A percentile compares a stretch with the other conserved stretches of the same genome.
These are phyloP conservation scores for Poa pratensis DNA, from an alignment of 176 grass and related monocot genomes.

Conservation along the genomic window DNA sequence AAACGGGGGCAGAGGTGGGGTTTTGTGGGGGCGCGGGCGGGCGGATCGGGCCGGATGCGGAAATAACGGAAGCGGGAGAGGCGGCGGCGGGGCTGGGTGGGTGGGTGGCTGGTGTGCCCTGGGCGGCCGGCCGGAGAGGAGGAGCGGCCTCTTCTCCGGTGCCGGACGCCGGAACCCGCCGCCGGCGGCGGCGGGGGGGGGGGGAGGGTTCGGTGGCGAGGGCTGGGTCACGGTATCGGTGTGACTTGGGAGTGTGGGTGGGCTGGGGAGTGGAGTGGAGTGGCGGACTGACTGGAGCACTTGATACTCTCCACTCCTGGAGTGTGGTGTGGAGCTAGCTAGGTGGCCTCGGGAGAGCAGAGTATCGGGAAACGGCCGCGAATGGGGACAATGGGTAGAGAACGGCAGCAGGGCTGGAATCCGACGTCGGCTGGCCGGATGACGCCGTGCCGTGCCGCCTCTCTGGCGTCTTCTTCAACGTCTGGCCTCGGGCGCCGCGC, in stretches of 20 bases:
- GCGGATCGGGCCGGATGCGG: background rate
- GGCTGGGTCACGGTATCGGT: background rate
- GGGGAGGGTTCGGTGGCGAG: background rate
- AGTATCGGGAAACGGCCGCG: background rate
- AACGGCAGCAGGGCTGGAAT: background rate
- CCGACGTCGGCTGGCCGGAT: background rate
- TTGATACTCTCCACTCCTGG: background rate
- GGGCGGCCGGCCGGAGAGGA: background rate
- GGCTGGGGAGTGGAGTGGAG: background rate
- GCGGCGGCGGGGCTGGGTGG: background rate
- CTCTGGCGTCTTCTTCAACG: background rate
- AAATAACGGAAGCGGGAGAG: background rate
- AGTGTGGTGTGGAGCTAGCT: conserved; percentile 1
- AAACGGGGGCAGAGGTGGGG: background rate
- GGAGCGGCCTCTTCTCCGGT: background rate
- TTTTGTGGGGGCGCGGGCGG: background rate
- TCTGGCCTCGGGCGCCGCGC: background rate
- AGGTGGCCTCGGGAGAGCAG: too few species aligned
- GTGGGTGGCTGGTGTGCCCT: background rate
- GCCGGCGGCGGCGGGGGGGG: background rate
- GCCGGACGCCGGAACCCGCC: too few species aligned
- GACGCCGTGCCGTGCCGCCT: background rate
- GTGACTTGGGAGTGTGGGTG: background rate
- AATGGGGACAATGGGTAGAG: background rate
- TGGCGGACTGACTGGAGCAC: background rate